Base-by-base conservation (phyloP, 306 rosid species). In the Arachis stenosperma region DNA sequence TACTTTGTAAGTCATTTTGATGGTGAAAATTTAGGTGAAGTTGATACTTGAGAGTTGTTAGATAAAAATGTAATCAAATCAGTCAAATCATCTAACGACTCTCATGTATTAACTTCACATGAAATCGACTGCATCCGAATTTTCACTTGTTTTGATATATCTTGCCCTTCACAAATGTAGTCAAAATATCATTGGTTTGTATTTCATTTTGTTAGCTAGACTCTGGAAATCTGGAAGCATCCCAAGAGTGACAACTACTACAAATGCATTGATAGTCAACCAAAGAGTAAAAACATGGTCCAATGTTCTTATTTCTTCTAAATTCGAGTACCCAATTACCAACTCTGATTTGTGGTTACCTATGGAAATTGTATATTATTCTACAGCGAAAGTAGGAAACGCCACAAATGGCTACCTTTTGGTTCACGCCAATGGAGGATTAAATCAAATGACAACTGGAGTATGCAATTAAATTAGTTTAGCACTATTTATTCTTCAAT, bases 381-480 rank as follows among this genome's bases (percentile, higher is more conserved):
- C 27, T 59, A 70, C 71, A 88, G 91, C 71, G 47, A 36, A 61
- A 7, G 55, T 42, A 64, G 56, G 42, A 65, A 75, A 46, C 46
- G n/a, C 70, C 13, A 88, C 92, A 61, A 84, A 86, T 76, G 97
- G 93, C 37, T 90, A 75, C 77, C 61, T 90, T 65, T 14, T 88
- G 29, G 65, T 83, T 53, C 81, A 77, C 2, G 82, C 92, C 40
- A 90, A 90, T 40, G 97, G 97, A 57, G 97, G 94, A 14, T 77
- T 90, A 72, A 90, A 90, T 84, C 97, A 90, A 69, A 90, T 90
- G 97, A 90, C 77, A 81, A 71, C 79, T 0, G 97, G 97, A 65
- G 94, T 90, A 82, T 0, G 81, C 11, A 12, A 10, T 29, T 36
- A 6, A 41, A 13, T 3, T 63, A 3, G 9, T 41, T 40, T 39